Evolutionary conservation across 2,329 filamentous ascomycete species (phyloP).

Genomic region (Fusarium nygamai): DNA sequence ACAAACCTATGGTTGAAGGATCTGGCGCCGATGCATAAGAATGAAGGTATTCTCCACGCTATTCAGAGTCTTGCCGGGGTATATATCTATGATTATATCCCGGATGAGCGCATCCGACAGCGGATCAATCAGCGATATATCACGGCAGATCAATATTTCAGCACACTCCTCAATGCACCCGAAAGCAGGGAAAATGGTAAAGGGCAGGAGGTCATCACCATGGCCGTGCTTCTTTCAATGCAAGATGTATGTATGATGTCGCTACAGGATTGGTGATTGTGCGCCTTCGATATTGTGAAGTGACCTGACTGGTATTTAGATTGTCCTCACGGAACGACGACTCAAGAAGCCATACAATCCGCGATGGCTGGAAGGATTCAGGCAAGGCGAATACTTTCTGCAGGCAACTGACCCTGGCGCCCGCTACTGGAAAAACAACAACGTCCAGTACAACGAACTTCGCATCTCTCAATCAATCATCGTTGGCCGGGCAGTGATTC

Average conservation of each 20-base stretch:
- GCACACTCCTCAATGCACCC: constrained; percentile 42
- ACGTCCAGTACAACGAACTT: constrained; percentile 48
- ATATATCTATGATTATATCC: constrained; percentile 54
- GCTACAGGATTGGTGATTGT: neutral
- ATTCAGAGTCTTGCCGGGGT: constrained; percentile 54
- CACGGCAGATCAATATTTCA: constrained; percentile 46
- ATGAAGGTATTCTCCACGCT: constrained; percentile 48
- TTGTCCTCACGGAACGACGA: constrained; percentile 52
- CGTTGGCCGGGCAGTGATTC: constrained; percentile 51
- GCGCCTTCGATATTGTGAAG: neutral
- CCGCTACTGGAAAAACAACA: constrained; percentile 49
- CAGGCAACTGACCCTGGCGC: constrained; percentile 49
- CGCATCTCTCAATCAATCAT: constrained; percentile 53
- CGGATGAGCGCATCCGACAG: constrained; percentile 44
- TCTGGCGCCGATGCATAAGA: constrained; percentile 52
- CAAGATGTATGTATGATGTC: constrained; percentile 48
- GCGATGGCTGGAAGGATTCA: constrained; percentile 52
- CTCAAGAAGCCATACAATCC: constrained; percentile 46
- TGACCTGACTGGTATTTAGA: constrained; percentile 34
- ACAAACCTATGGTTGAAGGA: constrained; percentile 55
- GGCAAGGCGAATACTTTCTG: constrained; percentile 48
- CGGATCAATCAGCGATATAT: constrained; percentile 49
- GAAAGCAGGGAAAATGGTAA: constrained; percentile 29
- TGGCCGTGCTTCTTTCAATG: constrained; percentile 52
- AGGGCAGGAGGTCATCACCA: constrained; percentile 50